phyloP scores from a whole-genome alignment of 192 early-diverging fungal genomes.

The Gonapodya sp. region DNA sequence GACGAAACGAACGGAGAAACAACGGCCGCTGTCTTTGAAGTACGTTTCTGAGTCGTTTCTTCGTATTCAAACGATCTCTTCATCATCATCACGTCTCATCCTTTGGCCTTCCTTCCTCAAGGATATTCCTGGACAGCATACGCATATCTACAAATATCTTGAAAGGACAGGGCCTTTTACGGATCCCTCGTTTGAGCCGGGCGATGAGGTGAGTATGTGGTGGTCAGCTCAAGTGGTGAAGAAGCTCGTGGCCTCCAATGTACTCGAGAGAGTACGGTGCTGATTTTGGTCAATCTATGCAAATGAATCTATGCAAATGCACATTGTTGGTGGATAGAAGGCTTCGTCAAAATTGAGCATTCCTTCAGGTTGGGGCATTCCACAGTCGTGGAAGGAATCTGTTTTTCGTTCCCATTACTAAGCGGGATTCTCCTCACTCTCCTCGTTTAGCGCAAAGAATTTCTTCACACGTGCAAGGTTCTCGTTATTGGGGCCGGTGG shows the following conservation, averaged over 20 bases:
- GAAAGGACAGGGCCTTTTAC: slow-evolving; percentile 39
- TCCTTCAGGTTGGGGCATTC: no score
- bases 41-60: background rate
- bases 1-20: background rate
- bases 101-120: background rate
- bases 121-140: background rate
- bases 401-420: background rate
- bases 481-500: slow-evolving; percentile 80
- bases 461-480: slow-evolving; percentile 45
- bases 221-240: no score
- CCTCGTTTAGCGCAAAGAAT: background rate
- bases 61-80: background rate
- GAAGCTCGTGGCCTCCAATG: no score
- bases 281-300: no score
- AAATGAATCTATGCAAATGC: no score
- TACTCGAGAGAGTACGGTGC: no score
- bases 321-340: no score
- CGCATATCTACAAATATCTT: slow-evolving; percentile 30
- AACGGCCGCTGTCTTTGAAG: background rate
- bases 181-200: slow-evolving; percentile 33
- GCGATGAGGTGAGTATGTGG: slow-evolving; percentile 30
- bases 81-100: background rate
- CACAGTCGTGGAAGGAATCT: background rate
- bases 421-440: no score
- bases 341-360: no score